Base-by-base conservation (phyloP, 768 basidiomycete species). In the Rhodotorula taiwanensis region DNA sequence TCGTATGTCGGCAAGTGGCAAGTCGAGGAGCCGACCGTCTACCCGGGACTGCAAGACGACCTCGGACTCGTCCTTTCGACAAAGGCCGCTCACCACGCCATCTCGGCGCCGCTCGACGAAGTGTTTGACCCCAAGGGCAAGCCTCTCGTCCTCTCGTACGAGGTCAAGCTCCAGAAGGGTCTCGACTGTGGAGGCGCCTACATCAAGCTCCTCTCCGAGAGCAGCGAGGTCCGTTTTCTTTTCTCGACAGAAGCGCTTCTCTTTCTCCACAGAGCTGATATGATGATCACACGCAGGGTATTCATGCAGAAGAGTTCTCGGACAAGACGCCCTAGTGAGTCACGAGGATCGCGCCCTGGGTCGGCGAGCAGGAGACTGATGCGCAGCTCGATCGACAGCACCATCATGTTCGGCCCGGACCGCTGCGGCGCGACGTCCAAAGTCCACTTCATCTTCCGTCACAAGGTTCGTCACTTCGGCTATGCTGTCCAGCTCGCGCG, bases 181-280 rank as follows among this genome's bases (percentile, higher is more conserved):
- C 89, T 95, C 52, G 95, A 95, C 78, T 98, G 95, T 73, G 95
- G 95, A 77, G 95, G 95, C 80, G 95, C 95, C 43, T 99, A 99
- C 79, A 79, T 98, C 79, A 99, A 98, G 78, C 84, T 98, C 60
- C 83, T 99, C 39, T 74, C 75, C 21, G 78, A 78, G 62, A 77
- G 76, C 15, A 76, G 76, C 62, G 73, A 74, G 69, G 77, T 75
- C 25, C 67, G 74, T 64, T 34, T 8, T 10, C 43, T 2, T 4
- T 15, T 39, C 31, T 44, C 23, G 36, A 39, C 36, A 10, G 36
- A 39, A 14, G 53, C 55, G 6, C 45, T 31, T 31, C 42, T 27
- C 28, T 48, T 11, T 41, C 41, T 20, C 48, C 30, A 10, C 21
- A 5, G 55, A 16, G 3, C 34, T 36, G 10, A 25, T 23, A 2